Evolutionary conservation across 805 yeast species (phyloP).

Genomic region (Sungouiozyma ichnusensis): DNA sequence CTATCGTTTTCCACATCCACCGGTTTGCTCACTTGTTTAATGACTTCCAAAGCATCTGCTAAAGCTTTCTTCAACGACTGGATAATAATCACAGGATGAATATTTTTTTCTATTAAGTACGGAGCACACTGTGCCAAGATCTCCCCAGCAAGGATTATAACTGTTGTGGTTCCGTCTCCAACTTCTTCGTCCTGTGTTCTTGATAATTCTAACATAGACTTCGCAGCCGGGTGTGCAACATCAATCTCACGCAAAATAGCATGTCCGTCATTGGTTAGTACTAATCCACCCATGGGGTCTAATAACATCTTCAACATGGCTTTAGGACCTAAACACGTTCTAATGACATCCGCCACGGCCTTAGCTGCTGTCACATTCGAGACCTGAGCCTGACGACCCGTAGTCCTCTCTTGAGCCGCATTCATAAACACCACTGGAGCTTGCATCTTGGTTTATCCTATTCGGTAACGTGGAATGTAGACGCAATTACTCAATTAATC

Average conservation of each 20-base stretch:
- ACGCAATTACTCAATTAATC: too few relatives aligned
- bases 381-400: slow-evolving; percentile 94
- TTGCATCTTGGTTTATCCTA: slow-evolving; percentile 44
- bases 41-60: slow-evolving; percentile 79
- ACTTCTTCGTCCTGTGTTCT: slow-evolving; percentile 98
- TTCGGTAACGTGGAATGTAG: slow-evolving; percentile 13
- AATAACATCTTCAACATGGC: slow-evolving; percentile 97
- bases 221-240: slow-evolving; percentile 97
- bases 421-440: slow-evolving; percentile 81
- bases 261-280: slow-evolving; percentile 95
- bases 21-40: slow-evolving; percentile 71
- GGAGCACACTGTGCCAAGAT: slow-evolving; percentile 92
- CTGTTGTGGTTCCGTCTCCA: slow-evolving; percentile 98
- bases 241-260: slow-evolving; percentile 96
- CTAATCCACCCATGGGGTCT: slow-evolving; percentile 93
- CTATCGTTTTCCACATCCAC: slow-evolving; percentile 76
- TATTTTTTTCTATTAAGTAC: slow-evolving; percentile 77
- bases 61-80: slow-evolving; percentile 88
- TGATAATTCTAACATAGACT: slow-evolving; percentile 92
- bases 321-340: slow-evolving; percentile 97
- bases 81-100: slow-evolving; percentile 94
- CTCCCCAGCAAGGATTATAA: slow-evolving; percentile 93
- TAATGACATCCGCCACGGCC: slow-evolving; percentile 93
- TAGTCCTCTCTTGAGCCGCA: slow-evolving; percentile 84
- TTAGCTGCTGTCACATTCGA: slow-evolving; percentile 99